These are phyloP conservation scores for Rutstroemia sp. DNA, from an alignment of 2,329 filamentous ascomycete species.

Conservation along the genomic window DNA sequence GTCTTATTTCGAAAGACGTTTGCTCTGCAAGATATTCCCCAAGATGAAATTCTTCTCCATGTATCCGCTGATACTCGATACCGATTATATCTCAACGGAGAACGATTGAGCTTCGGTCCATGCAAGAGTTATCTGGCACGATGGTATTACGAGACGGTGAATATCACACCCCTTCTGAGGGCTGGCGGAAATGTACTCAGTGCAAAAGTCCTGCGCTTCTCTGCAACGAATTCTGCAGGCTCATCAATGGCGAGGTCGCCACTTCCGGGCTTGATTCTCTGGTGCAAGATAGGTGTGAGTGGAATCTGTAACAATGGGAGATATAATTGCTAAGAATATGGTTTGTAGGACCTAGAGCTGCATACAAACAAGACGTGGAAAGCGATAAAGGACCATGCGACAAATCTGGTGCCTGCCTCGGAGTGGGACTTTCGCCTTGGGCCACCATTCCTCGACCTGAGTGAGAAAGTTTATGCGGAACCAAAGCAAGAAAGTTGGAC, in stretches of 20 bases:
- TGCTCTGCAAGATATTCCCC: neutral
- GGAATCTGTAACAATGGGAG: neutral
- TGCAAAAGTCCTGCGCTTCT: neutral
- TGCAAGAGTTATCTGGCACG: conserved; percentile 1
- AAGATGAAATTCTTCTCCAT: neutral
- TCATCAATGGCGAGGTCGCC: neutral
- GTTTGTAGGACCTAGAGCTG: neutral
- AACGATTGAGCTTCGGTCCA: conserved; percentile 2
- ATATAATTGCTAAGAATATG: neutral
- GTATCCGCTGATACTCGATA: neutral
- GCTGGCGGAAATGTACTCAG: neutral
- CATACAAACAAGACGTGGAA: conserved; percentile 1
- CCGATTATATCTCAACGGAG: neutral
- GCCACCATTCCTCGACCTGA: neutral
- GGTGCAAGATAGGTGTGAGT: neutral
- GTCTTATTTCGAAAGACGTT: neutral
- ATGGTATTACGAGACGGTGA: conserved; percentile 1
- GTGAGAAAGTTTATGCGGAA: neutral
- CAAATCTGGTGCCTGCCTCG: neutral
- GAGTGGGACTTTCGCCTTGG: neutral
- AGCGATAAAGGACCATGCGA: neutral
- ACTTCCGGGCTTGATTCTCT: neutral
- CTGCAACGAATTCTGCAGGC: neutral
- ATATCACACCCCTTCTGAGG: neutral
- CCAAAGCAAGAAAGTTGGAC: neutral